Evolutionary conservation across 441 rosid genomes (phyloP).

Genomic region (Corymbia citriodora): DNA sequence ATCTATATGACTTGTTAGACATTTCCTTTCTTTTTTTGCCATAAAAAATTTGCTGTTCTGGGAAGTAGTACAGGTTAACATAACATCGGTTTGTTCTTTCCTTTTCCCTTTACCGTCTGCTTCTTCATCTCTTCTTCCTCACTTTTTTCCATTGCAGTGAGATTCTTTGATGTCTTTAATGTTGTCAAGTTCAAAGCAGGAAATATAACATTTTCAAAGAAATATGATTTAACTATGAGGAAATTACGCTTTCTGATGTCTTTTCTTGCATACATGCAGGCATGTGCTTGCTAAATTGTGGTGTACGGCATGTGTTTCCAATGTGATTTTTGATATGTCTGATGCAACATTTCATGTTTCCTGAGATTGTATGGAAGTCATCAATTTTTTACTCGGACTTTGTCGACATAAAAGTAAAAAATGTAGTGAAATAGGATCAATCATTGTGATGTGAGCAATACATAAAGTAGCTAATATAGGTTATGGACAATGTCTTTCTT

Average conservation of each 20-base stretch:
- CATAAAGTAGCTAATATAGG: neutral
- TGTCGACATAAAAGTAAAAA: too few relatives aligned
- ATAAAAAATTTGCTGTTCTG: too few relatives aligned
- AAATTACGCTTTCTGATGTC: neutral
- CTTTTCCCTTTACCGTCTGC: neutral
- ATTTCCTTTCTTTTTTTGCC: neutral
- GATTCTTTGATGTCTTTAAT: neutral
- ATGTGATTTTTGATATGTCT: too few relatives aligned
- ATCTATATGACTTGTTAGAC: neutral
- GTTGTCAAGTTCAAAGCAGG: accelerated
- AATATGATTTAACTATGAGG: neutral
- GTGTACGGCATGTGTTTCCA: neutral
- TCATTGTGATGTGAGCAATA: too few relatives aligned
- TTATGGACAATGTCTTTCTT: too few relatives aligned
- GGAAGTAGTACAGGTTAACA: neutral
- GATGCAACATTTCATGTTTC: neutral
- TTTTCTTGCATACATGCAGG: neutral
- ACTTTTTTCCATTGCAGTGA: accelerated
- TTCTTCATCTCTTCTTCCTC: neutral
- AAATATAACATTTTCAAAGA: neutral
- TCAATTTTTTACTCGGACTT: neutral
- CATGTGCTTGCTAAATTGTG: neutral
- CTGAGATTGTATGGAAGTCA: neutral
- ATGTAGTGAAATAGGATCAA: too few relatives aligned
- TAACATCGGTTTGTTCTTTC: neutral